Percentiles rank a stretch among this genome's conserved stretches.
Conservation (phyloP, 352 stramenopile genomes). For the Phytopythium cucurbitacearum region DNA sequence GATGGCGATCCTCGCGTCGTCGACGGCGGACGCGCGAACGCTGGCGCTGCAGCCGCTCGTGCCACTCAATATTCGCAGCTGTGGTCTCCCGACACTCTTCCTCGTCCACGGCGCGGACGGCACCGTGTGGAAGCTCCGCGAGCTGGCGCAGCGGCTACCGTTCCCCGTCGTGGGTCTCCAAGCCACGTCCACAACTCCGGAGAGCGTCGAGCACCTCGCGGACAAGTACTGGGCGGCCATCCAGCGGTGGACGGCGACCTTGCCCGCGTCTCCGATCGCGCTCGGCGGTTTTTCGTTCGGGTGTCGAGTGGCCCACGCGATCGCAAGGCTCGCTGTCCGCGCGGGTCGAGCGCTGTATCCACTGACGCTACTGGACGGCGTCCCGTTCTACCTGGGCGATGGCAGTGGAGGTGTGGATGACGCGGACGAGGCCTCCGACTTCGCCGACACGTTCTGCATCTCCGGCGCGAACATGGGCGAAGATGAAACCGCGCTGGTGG, state of each 20-base stretch:
- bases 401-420: conserved; percentile 13
- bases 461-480: background rate
- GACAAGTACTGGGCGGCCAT: conserved; percentile 25
- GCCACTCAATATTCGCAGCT: conserved; percentile 31
- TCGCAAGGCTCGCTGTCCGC: conserved; percentile 19
- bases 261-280: conserved; percentile 12
- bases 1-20: conserved; percentile 25
- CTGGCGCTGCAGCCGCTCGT: conserved; percentile 19
- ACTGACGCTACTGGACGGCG: conserved; percentile 37
- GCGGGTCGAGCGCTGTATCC: conserved; percentile 26
- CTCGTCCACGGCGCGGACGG: conserved; percentile 52
- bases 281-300: conserved; percentile 66
- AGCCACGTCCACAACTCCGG: conserved; percentile 2
- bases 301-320: conserved; percentile 43
- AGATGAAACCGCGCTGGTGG: conserved; percentile 13
- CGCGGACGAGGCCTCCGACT: conserved; percentile 7
- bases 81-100: conserved; percentile 22
- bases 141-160: conserved; percentile 31
- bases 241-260: conserved; percentile 18
- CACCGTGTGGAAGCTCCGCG: conserved; percentile 55
- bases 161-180: conserved; percentile 36
- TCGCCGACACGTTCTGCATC: background rate
- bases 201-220: conserved; percentile 34
- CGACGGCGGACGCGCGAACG: conserved; percentile 8
- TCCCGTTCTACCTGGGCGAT: conserved; percentile 21